Evolutionary conservation across 2,329 filamentous ascomycete species (phyloP), one percentile per base, ranked within the genome.

Genomic region (Ascochyta fabae): DNA sequence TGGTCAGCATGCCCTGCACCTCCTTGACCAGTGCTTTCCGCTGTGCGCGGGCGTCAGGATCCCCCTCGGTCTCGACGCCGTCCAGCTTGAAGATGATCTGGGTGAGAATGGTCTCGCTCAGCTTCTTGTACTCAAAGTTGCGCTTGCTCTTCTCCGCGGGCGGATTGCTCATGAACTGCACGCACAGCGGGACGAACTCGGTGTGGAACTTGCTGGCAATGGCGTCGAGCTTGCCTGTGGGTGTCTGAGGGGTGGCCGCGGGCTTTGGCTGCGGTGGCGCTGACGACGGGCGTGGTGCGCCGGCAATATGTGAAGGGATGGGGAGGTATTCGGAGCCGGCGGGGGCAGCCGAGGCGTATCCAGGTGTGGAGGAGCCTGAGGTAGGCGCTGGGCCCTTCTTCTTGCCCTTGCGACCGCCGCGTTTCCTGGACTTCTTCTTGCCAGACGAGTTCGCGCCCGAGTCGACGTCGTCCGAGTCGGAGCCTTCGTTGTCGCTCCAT

Each of bases 71-170:
- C 64, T 94, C 89, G 3, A 94, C 85, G 22, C 83, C 87, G 71
- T 95, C 91, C 35, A 92, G 75, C 77, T 93, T 94, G 61, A 95
- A 77, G 34, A 94, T 69, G 2, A 92, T 85, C 65, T 92, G 88
- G 59, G 88, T 86, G 80, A 95, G 80, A 35, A 92, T 83, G 4
- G 88, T 90, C 79, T 95, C 91, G 4, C 86, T 87, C 16, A 95
- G 74, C 70, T 84, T 88, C 71, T 88, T 87, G 72, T 94, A 88
- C 68, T 93, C 89, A 31, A 92, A 90, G 13, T 84, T 83, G 45
- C 84, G 80, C 80, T 89, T 91, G 73, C 88, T 87, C 35, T 78
- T 66, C 13, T 75, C 69, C 3, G 75, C 71, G 0, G 91, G 90
- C 10, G 91, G 88, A 8, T 81, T 78, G 6, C 77, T 78, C 19